phyloP scores from a whole-genome alignment of 2,329 filamentous ascomycete genomes.

The Xylariaceae sp. region DNA sequence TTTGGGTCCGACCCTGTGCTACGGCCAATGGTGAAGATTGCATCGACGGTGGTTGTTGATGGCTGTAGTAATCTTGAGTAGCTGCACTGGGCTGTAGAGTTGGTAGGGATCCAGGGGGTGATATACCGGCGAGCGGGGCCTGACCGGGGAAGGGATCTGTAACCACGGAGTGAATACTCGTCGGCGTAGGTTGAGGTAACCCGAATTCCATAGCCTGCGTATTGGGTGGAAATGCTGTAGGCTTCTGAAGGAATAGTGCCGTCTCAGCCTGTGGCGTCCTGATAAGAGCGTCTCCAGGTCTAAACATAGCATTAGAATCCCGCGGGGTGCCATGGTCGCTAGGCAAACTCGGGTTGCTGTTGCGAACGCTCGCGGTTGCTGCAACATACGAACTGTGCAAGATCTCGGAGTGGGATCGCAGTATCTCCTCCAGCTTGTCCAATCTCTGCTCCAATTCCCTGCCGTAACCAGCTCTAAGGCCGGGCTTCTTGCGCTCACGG shows the following conservation, averaged over 20 bases:
- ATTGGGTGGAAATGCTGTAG: conserved; percentile 44
- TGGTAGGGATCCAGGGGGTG: conserved; percentile 33
- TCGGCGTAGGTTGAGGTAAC: conserved; percentile 43
- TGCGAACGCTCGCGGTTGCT: conserved; percentile 41
- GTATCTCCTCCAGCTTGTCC: conserved; percentile 63
- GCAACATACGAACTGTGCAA: conserved; percentile 53
- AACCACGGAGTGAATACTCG: too few species aligned
- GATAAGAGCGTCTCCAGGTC: conserved; percentile 46
- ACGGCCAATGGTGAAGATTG: conserved; percentile 57
- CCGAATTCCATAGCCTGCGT: conserved; percentile 49
- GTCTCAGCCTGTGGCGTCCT: conserved; percentile 55
- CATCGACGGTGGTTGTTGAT: conserved; percentile 42
- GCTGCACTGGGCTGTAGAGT: conserved; percentile 38
- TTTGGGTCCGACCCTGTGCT: conserved; percentile 43
- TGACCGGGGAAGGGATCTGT: conserved; percentile 47
- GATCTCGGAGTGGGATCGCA: conserved; percentile 63
- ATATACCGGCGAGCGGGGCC: conserved; percentile 39
- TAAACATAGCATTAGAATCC: conserved; percentile 45
- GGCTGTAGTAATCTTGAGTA: conserved; percentile 49
- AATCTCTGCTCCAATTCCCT: conserved; percentile 70
- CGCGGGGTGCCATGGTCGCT: conserved; percentile 56
- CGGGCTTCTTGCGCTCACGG: conserved; percentile 65
- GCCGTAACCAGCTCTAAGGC: conserved; percentile 64
- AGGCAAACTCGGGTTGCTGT: conserved; percentile 47
- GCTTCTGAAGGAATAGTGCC: conserved; percentile 59